Percentiles rank a stretch among this genome's conserved stretches.
Evolutionary conservation across 225 moss, liverwort and hornwort species (phyloP).

Genomic region (Straminergon stramineum): DNA sequence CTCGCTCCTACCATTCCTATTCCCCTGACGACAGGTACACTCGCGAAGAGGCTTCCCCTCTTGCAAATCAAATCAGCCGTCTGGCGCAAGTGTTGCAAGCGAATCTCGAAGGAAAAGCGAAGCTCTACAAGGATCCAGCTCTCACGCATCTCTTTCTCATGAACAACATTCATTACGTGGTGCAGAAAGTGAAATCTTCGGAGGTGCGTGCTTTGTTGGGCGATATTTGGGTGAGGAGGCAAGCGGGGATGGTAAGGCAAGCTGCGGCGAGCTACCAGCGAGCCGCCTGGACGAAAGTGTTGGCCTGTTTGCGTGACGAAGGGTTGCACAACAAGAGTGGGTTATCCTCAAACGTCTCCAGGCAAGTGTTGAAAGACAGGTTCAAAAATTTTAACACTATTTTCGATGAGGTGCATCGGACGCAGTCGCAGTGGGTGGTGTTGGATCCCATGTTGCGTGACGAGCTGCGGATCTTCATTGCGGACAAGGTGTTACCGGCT

Average conservation of each 20-base stretch:
- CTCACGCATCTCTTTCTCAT: slow-evolving; percentile 81
- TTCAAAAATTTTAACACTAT: slow-evolving; percentile 85
- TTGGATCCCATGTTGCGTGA: slow-evolving; percentile 72
- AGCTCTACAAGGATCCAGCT: slow-evolving; percentile 80
- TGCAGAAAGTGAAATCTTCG: slow-evolving; percentile 77
- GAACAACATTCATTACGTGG: slow-evolving; percentile 98
- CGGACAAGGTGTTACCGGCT: slow-evolving; percentile 73
- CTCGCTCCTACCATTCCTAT: background rate
- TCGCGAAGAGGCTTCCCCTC: slow-evolving; percentile 38
- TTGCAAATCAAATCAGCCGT: slow-evolving; percentile 64
- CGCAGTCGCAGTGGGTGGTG: slow-evolving; percentile 92
- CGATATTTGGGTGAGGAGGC: slow-evolving; percentile 71
- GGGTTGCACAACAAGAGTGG: slow-evolving; percentile 62
- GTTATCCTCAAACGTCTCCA: slow-evolving; percentile 39
- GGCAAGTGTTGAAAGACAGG: slow-evolving; percentile 76
- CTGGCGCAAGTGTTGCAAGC: slow-evolving; percentile 57
- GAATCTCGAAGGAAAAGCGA: slow-evolving; percentile 82
- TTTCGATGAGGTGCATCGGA: slow-evolving; percentile 82
- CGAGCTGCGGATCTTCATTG: slow-evolving; percentile 79
- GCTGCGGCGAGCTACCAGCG: slow-evolving; percentile 78
- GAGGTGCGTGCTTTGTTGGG: slow-evolving; percentile 67
- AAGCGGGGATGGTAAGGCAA: slow-evolving; percentile 65
- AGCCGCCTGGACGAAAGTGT: slow-evolving; percentile 69
- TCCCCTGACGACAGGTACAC: slow-evolving; percentile 27
- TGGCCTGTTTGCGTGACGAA: slow-evolving; percentile 69